A percentile compares a stretch with the other conserved stretches of the same genome.
Conservation (phyloP, 2,329 filamentous ascomycete genomes). For the Aspergillus fumigatiaffinis region DNA sequence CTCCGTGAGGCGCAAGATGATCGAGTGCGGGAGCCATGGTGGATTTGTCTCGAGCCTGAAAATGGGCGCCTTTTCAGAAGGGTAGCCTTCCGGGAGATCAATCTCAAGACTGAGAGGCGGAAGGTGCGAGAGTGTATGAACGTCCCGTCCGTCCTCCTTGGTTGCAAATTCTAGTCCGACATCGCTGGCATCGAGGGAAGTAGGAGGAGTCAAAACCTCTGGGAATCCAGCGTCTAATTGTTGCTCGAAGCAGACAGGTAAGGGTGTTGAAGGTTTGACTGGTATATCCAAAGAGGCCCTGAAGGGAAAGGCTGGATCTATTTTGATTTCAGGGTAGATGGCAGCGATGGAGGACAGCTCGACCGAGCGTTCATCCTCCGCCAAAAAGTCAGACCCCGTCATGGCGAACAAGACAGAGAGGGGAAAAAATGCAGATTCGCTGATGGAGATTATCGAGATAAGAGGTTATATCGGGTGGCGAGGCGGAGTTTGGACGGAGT, state of each 20-base stretch:
- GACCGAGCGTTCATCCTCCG: slow-evolving; percentile 55
- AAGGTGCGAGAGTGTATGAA: slow-evolving; percentile 51
- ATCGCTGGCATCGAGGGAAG: slow-evolving; percentile 34
- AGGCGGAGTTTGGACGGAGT: not conserved
- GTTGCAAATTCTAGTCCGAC: slow-evolving; percentile 13
- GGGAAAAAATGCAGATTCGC: not conserved
- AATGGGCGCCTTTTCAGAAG: slow-evolving; percentile 48
- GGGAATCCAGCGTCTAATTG: slow-evolving; percentile 31
- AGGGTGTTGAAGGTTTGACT: slow-evolving; percentile 51
- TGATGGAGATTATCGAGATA: slow-evolving; percentile 5
- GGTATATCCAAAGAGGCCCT: slow-evolving; percentile 53
- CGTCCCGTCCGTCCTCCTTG: slow-evolving; percentile 29
- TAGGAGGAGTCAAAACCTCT: slow-evolving; percentile 39
- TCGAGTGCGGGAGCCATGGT: slow-evolving; percentile 50
- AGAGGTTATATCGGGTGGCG: not conserved
- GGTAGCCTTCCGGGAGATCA: slow-evolving; percentile 54
- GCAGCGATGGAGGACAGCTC: slow-evolving; percentile 58
- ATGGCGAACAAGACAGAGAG: slow-evolving; percentile 18
- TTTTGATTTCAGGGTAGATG: slow-evolving; percentile 59
- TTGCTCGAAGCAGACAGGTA: slow-evolving; percentile 44
- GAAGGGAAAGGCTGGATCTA: slow-evolving; percentile 46
- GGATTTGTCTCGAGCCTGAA: slow-evolving; percentile 48
- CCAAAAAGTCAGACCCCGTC: slow-evolving; percentile 30
- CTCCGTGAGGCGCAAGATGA: slow-evolving; percentile 42
- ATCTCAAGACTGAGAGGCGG: slow-evolving; percentile 54